A percentile compares a stretch with the other conserved stretches of the same genome.
Evolutionary conservation across 352 stramenopile species (phyloP).

Genomic region (Phytophthora tentaculata): DNA sequence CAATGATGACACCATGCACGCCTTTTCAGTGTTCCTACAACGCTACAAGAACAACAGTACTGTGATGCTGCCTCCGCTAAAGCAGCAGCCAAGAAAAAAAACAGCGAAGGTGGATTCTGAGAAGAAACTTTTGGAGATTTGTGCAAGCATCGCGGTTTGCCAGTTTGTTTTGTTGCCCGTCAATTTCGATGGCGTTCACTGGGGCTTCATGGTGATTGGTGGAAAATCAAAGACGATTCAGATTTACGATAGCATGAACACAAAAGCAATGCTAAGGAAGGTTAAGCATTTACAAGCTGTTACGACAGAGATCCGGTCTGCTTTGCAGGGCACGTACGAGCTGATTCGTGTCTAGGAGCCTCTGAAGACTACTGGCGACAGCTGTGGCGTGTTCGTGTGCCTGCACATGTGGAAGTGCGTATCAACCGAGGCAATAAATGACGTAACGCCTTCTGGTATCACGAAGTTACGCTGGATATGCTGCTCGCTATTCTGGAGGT

Average conservation of each 20-base stretch:
- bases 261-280: not conserved
- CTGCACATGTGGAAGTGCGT: slow-evolving; percentile 8
- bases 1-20: slow-evolving; percentile 8
- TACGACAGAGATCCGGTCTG: slow-evolving; percentile 1
- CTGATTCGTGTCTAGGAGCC: not conserved
- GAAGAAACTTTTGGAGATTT: slow-evolving; percentile 10
- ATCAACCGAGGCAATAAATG: slow-evolving; percentile 5
- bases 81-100: not conserved
- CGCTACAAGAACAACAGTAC: slow-evolving; percentile 5
- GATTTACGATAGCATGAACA: slow-evolving; percentile 7
- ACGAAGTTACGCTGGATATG: slow-evolving; percentile 9
- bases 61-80: slow-evolving; percentile 4
- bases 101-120: not conserved
- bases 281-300: slow-evolving; percentile 2
- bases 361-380: slow-evolving; percentile 3
- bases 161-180: slow-evolving; percentile 12
- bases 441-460: slow-evolving; percentile 11
- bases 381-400: slow-evolving; percentile 13
- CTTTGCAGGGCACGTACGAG: slow-evolving; percentile 9
- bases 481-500: slow-evolving; percentile 9
- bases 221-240: slow-evolving; percentile 3
- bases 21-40: slow-evolving; percentile 4
- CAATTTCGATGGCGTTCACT: slow-evolving; percentile 3
- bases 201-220: slow-evolving; percentile 6
- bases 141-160: not conserved